Base-by-base conservation (phyloP, 2,329 filamentous ascomycete species). In the Neopestalotiopsis rosae region DNA sequence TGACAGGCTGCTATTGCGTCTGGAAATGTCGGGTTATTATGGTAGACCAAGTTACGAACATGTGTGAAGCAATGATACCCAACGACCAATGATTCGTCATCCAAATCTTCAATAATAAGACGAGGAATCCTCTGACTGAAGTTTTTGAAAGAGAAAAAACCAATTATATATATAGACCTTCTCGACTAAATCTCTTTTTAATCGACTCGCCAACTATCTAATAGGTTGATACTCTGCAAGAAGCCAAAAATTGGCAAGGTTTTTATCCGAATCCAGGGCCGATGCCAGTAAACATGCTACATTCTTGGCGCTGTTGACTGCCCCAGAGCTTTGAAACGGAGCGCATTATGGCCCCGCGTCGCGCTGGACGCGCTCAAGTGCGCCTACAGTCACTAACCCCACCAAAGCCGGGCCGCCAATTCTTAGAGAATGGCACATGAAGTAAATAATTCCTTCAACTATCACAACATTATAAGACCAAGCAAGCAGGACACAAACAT, bases 21-120 rank as follows among this genome's bases (percentile, higher is more conserved):
- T 95, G 71, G 92, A 95, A 77, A 90, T 94, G 86, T 90, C 87
- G 70, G 84, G 85, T 42, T 92, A 92, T 75, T 94, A 93, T 75
- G 75, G 78, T 32, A 78, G 76, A 58, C 67, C 71, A 28, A 74
- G 72, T 38, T 40, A 62, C 17, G 30, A 62, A 40, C 59, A 67
- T 38, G 82, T 72, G 76, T 65, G 42, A 32, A 59, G 63, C 14
- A 61, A 52, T 61, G 67, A 67, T 69, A 67, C 63, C 63, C 63
- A 28, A 24, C 28, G 3, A 28, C 13, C 3, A 28, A 20, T 56
- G 49, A 56, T n/a, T 24, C 24, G 24, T 61, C 30, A 38, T 38
- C 6, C 34, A 38, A 3, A 38, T 38, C 34, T 10, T 38, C 34
- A 10, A 10, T 10, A 38, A 38, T 10, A 10, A 38, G 34, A 38